Percentiles rank a stretch among this genome's conserved stretches.
These are phyloP conservation scores for Russula lepida DNA, from an alignment of 768 basidiomycete genomes.

Conservation along the genomic window DNA sequence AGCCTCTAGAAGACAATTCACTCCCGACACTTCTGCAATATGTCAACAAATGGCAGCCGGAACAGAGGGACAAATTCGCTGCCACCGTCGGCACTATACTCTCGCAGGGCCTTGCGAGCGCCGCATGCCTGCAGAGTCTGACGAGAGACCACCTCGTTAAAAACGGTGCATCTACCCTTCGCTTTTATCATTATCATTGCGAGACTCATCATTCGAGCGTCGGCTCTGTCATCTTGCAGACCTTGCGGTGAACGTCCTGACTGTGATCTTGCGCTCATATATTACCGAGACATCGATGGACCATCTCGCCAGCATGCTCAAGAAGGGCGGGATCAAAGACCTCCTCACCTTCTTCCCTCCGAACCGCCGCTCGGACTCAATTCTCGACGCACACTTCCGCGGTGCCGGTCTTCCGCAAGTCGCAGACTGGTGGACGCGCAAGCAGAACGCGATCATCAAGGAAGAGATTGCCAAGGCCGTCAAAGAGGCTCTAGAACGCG, in stretches of 20 bases:
- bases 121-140: constrained; percentile 70
- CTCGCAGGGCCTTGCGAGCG: constrained; percentile 72
- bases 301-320: constrained; percentile 73
- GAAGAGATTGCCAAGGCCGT: constrained; percentile 64
- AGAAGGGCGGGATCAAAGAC: constrained; percentile 79
- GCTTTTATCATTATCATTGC: neutral
- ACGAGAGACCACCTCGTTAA: constrained; percentile 94
- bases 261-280: constrained; percentile 73
- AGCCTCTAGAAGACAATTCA: constrained; percentile 81
- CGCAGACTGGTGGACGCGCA: constrained; percentile 92
- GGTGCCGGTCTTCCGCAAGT: constrained; percentile 67
- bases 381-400: constrained; percentile 82
- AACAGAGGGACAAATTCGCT: constrained; percentile 76
- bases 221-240: constrained; percentile 36
- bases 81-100: constrained; percentile 75
- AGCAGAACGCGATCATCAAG: constrained; percentile 74
- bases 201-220: neutral
- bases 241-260: constrained; percentile 67
- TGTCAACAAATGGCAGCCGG: constrained; percentile 72
- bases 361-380: constrained; percentile 65
- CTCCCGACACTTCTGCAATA: constrained; percentile 84
- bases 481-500: constrained; percentile 59
- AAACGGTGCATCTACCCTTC: constrained; percentile 51
- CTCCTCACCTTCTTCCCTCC: constrained; percentile 81
- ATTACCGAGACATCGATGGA: constrained; percentile 82